phyloP scores from a whole-genome alignment of 169 alveolate species.

The Condylostoma magnum region DNA sequence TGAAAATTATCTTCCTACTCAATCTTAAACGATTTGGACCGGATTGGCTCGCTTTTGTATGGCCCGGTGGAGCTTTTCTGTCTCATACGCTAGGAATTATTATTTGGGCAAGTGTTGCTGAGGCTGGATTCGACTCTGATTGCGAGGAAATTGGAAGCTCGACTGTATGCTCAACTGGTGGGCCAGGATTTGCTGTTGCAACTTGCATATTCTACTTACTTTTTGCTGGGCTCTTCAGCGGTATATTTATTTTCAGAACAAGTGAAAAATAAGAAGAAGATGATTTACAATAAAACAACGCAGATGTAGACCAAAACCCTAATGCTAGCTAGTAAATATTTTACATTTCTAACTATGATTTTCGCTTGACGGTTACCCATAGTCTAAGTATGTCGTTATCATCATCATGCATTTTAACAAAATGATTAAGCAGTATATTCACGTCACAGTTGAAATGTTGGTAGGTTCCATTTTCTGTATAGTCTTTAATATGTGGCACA shows the following conservation, averaged over 20 bases:
- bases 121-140: not conserved
- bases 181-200: not conserved
- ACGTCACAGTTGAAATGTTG: slow-evolving; percentile 34
- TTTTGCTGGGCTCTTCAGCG: not conserved
- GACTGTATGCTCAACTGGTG: slow-evolving; percentile 9
- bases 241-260: not conserved
- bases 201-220: not conserved
- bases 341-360: not conserved
- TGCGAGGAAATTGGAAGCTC: not conserved
- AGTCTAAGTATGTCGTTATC: slow-evolving; percentile 23
- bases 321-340: no score
- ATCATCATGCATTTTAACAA: slow-evolving; percentile 24
- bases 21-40: not conserved
- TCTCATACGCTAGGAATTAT: not conserved
- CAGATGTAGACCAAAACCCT: no score
- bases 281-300: no score
- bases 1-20: not conserved
- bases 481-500: slow-evolving; percentile 22
- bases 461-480: not conserved
- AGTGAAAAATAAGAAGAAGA: slow-evolving; percentile 12
- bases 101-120: slow-evolving; percentile 23
- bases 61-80: slow-evolving; percentile 3
- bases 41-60: slow-evolving; percentile 3
- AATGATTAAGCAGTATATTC: slow-evolving; percentile 5
- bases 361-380: slow-evolving; percentile 20